phyloP scores from a whole-genome alignment of 2,329 filamentous ascomycete genomes.

The Alternaria incomplexa region DNA sequence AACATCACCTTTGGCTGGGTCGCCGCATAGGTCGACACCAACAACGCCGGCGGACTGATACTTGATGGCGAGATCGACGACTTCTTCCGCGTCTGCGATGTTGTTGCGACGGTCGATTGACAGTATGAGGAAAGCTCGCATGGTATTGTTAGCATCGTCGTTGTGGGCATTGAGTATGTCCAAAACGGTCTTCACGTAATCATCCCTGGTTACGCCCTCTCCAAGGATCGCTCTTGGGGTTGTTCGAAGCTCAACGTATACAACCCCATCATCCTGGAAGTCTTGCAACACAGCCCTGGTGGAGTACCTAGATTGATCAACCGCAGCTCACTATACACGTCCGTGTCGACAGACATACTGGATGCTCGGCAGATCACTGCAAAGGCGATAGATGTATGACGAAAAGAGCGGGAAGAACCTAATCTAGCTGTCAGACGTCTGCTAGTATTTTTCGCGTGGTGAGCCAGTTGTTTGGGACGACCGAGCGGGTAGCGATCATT shows the following conservation, averaged over 20 bases:
- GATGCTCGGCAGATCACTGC: conserved; percentile 67
- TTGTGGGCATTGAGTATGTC: conserved; percentile 65
- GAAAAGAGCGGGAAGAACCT: conserved; percentile 80
- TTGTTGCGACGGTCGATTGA: conserved; percentile 74
- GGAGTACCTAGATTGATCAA: conserved; percentile 54
- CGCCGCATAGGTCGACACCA: conserved; percentile 79
- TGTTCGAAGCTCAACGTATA: conserved; percentile 80
- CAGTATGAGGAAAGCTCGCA: conserved; percentile 72
- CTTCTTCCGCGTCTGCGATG: conserved; percentile 64
- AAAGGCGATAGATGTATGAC: conserved; percentile 78
- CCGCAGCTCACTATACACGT: neutral
- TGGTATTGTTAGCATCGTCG: conserved; percentile 38
- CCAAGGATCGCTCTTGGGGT: conserved; percentile 71
- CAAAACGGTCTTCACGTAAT: conserved; percentile 72
- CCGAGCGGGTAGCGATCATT: neutral
- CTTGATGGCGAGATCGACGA: conserved; percentile 67
- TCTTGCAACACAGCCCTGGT: conserved; percentile 63
- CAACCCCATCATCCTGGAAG: conserved; percentile 74
- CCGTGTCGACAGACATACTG: conserved; percentile 56
- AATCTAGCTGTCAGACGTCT: conserved; percentile 21
- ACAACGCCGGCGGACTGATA: conserved; percentile 66
- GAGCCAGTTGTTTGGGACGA: neutral
- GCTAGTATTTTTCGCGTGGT: neutral
- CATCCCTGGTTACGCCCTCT: conserved; percentile 62
- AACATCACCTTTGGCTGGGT: conserved; percentile 70